Base-by-base conservation (phyloP, 202 grass and related monocot species). In the Miscanthus sacchariflorus region DNA sequence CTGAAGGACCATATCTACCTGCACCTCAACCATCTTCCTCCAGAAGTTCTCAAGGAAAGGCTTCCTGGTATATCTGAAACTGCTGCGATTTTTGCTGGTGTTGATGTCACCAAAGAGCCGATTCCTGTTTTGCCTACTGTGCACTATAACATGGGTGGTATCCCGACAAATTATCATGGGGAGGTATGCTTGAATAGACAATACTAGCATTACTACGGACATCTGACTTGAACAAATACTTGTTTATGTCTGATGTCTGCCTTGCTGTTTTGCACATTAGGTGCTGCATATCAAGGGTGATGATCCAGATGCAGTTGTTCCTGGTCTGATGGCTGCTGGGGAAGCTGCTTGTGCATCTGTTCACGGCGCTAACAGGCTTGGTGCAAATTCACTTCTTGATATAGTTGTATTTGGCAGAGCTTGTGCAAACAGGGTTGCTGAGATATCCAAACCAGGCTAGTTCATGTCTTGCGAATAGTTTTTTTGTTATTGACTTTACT, bases 11-110 rank as follows among this genome's bases (percentile, higher is more conserved):
- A 93, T 50, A 93, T 93, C 27, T 93, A 89, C 70, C 25, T 93
- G 79, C 92, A 93, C 48, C 70, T 91, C 25, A 93, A 93, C 82
- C 92, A 93, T 87, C 85, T 93, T 28, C 89, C 89, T 80, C 92
- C 92, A 7, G 92, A 93, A 46, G 87, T 93, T 89, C 92, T 91
- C 12, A 93, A 93, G 87, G 92, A 91, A 89, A 91, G 89, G 70
- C 92, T 94, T 85, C 89, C 92, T 75, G 92, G 89, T 44, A 94
- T 94, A 56, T 94, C 89, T 87, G 92, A 94, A 89, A 94, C 92
- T 71, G 89, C 92, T 70, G 92, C 89, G 15, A 91, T 94, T 69
- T 94, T 94, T 85, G 76, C 92, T 82, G 89, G 89, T 76, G 92
- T 94, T 85, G 92, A 94, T 65, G 92, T 94, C 81, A 94, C 92